Base-by-base conservation (phyloP, 2,329 filamentous ascomycete species). In the Xylariaceae sp. region DNA sequence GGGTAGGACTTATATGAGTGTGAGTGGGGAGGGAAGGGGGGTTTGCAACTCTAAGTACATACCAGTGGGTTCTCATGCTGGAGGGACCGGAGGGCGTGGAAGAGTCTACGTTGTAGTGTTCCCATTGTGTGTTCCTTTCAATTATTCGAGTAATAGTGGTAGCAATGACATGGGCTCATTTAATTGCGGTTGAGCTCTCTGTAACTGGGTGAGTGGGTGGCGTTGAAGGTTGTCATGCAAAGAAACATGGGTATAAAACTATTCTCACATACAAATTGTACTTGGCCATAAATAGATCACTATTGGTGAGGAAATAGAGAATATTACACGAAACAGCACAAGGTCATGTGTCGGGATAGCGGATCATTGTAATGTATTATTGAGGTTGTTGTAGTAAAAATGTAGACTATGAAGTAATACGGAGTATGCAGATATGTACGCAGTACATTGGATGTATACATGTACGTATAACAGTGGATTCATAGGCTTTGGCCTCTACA, bases 11-110 rank as follows among this genome's bases (percentile, higher is more conserved):
- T n/a, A n/a, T n/a, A n/a, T n/a, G n/a, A n/a, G n/a, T n/a, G n/a
- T n/a, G n/a, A n/a, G 2, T 19, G 6, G 5, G 37, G 29, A 57
- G 41, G 20, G 45, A 12, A 42, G 21, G 45, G 37, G 16, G 40
- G 37, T 20, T 18, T 7, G 5, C 23, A 14, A 10, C 12, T 16
- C n/a, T n/a, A n/a, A n/a, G n/a, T 40, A 65, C 78, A 67, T 77
- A 96, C 93, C 70, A 96, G 75, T 3, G 93, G 93, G 65, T 96
- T 97, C 65, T 96, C 93, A 87, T 97, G 93, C 52, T 78, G 79
- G 29, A 89, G 72, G 14, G 67, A 63, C 29, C 78, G 71, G 26
- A 80, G 65, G 2, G 78, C 82, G 10, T 87, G 88, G 65, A 91
- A 74, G 41, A 79, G 67, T 6, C 73, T 74, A 16, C 67, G 57